phyloP scores from a whole-genome alignment of 176 grass and related monocot species.

The Pontederia paniculata region DNA sequence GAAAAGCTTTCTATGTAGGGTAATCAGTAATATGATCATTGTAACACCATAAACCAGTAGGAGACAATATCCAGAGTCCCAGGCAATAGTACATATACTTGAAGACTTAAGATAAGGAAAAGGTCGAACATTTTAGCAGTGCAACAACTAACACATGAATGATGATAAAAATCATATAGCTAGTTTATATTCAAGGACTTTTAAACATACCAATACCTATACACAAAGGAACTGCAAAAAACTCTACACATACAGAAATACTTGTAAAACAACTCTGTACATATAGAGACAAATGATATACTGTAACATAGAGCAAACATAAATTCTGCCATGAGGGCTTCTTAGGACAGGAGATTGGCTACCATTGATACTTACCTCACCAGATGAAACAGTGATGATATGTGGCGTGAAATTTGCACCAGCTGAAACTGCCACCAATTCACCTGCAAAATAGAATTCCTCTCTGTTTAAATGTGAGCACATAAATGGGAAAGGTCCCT shows the following conservation, averaged over 20 bases:
- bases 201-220: no score
- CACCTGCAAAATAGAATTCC: constrained; percentile 20
- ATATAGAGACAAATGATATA: not conserved
- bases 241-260: no score
- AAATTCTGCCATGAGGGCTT: not conserved
- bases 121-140: not conserved
- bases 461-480: not conserved
- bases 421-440: constrained; percentile 55
- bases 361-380: constrained; percentile 44
- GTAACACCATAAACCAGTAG: constrained; percentile 33
- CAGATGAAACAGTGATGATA: constrained; percentile 70
- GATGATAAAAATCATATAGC: no score
- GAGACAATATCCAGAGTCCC: no score
- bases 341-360: not conserved
- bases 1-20: no score
- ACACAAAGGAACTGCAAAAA: no score
- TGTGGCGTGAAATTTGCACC: constrained; percentile 88
- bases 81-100: not conserved
- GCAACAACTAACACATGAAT: no score
- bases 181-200: no score
- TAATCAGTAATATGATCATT: no score
- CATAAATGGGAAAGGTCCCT: not conserved
- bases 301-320: not conserved
- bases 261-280: no score
- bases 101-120: no score